Evolutionary conservation across 768 basidiomycete species (phyloP).

Genomic region (Lactarius psammicola): DNA sequence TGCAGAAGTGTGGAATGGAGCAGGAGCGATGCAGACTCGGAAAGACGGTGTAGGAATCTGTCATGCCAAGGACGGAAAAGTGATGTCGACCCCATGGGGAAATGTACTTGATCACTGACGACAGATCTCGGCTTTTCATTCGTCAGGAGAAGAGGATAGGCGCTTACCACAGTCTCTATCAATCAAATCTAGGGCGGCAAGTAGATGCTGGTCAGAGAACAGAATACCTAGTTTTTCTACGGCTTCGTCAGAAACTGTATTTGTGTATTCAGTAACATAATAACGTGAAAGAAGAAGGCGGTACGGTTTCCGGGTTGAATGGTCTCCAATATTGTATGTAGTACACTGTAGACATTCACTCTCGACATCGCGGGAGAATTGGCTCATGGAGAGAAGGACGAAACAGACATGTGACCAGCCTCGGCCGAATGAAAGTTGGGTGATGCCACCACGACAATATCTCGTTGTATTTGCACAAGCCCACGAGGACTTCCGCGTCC

Average conservation of each 20-base stretch:
- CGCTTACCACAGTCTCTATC: conserved; percentile 64
- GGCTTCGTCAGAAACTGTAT: conserved; percentile 48
- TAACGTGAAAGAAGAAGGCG: conserved; percentile 9
- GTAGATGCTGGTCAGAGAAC: conserved; percentile 59
- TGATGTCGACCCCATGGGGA: conserved; percentile 56
- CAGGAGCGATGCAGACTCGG: conserved; percentile 43
- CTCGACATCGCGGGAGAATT: conserved; percentile 5
- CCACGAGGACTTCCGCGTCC: conserved; percentile 80
- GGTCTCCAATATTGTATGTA: conserved; percentile 31
- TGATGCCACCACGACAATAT: conserved; percentile 36
- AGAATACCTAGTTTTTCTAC: conserved; percentile 55
- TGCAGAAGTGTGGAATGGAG: conserved; percentile 54
- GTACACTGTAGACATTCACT: conserved; percentile 13
- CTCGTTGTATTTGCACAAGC: conserved; percentile 79
- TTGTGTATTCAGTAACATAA: not conserved
- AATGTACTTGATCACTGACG: conserved; percentile 58
- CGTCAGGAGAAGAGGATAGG: not conserved
- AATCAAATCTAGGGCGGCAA: conserved; percentile 75
- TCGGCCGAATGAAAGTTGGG: not conserved
- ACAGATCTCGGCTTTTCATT: not conserved
- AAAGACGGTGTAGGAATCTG: conserved; percentile 58
- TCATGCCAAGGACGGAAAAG: conserved; percentile 69
- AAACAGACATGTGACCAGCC: not conserved
- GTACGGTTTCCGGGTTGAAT: conserved; percentile 37
- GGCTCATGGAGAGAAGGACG: not conserved